phyloP scores from a whole-genome alignment of 23 red algal genomes.

The Chondrus crispus region DNA sequence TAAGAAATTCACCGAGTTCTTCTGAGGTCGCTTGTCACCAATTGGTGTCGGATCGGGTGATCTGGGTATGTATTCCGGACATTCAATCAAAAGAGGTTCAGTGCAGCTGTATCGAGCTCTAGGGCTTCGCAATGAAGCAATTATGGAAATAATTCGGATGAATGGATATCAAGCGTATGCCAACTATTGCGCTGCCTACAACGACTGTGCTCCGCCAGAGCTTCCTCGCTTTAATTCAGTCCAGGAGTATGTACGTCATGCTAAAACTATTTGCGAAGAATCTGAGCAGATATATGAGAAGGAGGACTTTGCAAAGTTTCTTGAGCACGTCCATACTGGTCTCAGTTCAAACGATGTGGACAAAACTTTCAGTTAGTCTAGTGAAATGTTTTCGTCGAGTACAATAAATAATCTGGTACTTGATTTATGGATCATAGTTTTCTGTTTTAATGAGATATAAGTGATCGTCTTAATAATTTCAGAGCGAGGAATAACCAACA shows the following conservation, averaged over 20 bases:
- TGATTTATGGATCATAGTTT: too few relatives aligned
- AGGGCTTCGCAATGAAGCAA: background rate
- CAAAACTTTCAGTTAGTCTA: too few relatives aligned
- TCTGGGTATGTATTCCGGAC: background rate
- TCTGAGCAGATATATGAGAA: too few relatives aligned
- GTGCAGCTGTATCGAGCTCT: background rate
- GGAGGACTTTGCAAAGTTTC: too few relatives aligned
- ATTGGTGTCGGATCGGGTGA: background rate
- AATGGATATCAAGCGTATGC: background rate
- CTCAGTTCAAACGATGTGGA: too few relatives aligned
- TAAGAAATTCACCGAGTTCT: constrained; percentile 5
- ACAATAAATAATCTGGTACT: too few relatives aligned
- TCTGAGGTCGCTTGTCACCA: background rate
- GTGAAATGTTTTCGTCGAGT: too few relatives aligned
- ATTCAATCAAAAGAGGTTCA: background rate
- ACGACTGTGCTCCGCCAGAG: background rate
- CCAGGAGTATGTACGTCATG: background rate
- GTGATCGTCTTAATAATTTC: too few relatives aligned
- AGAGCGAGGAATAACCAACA: too few relatives aligned
- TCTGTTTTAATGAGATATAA: too few relatives aligned
- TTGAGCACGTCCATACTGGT: too few relatives aligned
- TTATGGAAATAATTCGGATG: constrained; percentile 11
- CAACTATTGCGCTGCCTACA: constrained; percentile 2
- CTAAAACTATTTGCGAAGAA: constrained; percentile 8
- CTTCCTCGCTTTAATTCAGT: background rate